These are phyloP conservation scores for Clonostachys chloroleuca DNA, from an alignment of 2,329 filamentous ascomycete species.

Conservation along the genomic window DNA sequence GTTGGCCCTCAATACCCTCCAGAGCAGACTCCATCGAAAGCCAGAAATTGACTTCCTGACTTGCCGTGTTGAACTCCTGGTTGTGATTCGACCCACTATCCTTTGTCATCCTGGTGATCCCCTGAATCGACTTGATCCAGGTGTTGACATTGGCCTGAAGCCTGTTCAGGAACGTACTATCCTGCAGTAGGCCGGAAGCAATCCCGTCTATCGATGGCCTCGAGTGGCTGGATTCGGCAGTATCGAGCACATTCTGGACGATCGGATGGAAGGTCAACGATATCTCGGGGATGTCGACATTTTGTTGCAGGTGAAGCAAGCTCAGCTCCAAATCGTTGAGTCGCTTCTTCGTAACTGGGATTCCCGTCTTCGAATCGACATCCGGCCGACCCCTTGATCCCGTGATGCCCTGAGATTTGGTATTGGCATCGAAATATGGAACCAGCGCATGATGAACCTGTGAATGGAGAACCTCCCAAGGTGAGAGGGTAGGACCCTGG, in stretches of 20 bases:
- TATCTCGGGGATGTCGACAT: constrained; percentile 94
- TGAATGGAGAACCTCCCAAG: constrained; percentile 89
- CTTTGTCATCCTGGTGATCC: constrained; percentile 89
- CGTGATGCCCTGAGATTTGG: constrained; percentile 67
- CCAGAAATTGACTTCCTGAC: constrained; percentile 99
- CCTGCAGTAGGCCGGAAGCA: constrained; percentile 69
- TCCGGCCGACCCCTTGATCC: constrained; percentile 72
- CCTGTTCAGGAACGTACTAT: constrained; percentile 89
- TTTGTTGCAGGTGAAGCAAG: constrained; percentile 88
- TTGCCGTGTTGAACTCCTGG: constrained; percentile 63
- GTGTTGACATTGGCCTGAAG: constrained; percentile 90
- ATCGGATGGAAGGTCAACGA: constrained; percentile 83
- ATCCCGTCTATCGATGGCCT: constrained; percentile 78
- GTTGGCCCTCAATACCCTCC: constrained; percentile 85
- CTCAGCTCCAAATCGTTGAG: constrained; percentile 91
- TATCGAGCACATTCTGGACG: constrained; percentile 79
- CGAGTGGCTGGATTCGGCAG: constrained; percentile 61
- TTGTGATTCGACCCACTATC: constrained; percentile 52
- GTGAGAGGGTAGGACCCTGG: constrained; percentile 70
- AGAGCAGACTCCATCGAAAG: constrained; percentile 92
- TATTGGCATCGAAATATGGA: constrained; percentile 96
- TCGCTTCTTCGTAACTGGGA: constrained; percentile 95
- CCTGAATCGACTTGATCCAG: constrained; percentile 98
- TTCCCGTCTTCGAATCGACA: constrained; percentile 86
- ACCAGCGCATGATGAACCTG: constrained; percentile 87